phyloP scores from a whole-genome alignment of 2,329 filamentous ascomycete species.

The Coniella lustricola region DNA sequence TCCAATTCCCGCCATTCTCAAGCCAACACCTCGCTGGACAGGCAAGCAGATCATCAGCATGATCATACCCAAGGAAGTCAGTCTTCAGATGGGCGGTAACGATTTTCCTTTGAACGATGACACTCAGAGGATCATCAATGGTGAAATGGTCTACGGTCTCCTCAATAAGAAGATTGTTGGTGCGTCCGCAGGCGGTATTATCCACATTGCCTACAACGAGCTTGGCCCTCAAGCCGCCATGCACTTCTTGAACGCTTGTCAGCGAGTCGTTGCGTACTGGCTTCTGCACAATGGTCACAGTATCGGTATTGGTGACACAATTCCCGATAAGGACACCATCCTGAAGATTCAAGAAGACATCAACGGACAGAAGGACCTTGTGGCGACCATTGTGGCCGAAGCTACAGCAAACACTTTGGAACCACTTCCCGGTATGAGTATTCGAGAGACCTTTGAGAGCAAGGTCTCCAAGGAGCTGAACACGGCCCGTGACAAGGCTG shows the following conservation, averaged over 20 bases:
- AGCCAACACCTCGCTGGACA: constrained; percentile 89
- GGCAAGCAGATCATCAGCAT: constrained; percentile 97
- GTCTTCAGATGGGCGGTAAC: constrained; percentile 61
- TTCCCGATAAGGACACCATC: constrained; percentile 82
- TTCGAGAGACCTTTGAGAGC: constrained; percentile 96
- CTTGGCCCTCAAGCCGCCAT: constrained; percentile 80
- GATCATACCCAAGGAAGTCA: constrained; percentile 82
- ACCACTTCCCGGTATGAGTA: constrained; percentile 94
- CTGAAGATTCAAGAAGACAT: constrained; percentile 78
- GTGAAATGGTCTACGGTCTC: constrained; percentile 84
- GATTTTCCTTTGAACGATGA: constrained; percentile 64
- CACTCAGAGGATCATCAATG: constrained; percentile 75
- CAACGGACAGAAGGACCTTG: constrained; percentile 71
- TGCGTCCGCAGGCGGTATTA: constrained; percentile 80
- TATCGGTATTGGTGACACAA: constrained; percentile 97
- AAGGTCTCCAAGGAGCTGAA: constrained; percentile 93
- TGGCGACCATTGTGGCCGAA: constrained; percentile 64
- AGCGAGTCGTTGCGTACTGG: constrained; percentile 96
- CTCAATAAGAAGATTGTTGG: constrained; percentile 92
- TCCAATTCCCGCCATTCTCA: constrained; percentile 86
- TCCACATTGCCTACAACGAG: constrained; percentile 96
- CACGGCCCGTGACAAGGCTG: constrained; percentile 91
- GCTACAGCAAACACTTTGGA: constrained; percentile 86
- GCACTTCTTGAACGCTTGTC: constrained; percentile 91
- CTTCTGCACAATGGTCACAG: constrained; percentile 93